A percentile compares a stretch with the other conserved stretches of the same genome.
These are phyloP conservation scores for Phytophthora litchii DNA, from an alignment of 352 stramenopile genomes.

Conservation along the genomic window DNA sequence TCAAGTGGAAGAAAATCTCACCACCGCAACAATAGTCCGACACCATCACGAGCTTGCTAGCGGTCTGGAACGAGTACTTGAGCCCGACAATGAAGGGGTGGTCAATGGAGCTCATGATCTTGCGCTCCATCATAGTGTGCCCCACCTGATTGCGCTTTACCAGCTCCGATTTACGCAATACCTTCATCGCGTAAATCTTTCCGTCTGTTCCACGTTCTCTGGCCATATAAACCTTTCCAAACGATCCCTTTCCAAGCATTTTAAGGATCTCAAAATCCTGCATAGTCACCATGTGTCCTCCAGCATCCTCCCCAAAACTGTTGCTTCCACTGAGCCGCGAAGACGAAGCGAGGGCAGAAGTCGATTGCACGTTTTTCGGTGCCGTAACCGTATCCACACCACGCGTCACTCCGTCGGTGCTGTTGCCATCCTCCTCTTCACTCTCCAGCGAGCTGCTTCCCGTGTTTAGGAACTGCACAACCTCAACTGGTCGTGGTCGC, in stretches of 20 bases:
- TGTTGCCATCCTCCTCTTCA: constrained; percentile 66
- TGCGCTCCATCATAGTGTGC: constrained; percentile 89
- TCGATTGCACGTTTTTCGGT: constrained; percentile 37
- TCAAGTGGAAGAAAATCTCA: constrained; percentile 93
- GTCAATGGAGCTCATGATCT: constrained; percentile 90
- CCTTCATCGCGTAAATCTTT: constrained; percentile 90
- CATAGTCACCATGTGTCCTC: constrained; percentile 57
- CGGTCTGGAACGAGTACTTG: constrained; percentile 92
- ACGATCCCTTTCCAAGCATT: constrained; percentile 97
- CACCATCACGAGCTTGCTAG: constrained; percentile 92
- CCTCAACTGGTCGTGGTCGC: constrained; percentile 65
- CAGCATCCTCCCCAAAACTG: constrained; percentile 29
- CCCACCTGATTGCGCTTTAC: constrained; percentile 89
- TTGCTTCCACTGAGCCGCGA: constrained; percentile 32
- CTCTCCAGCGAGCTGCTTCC: constrained; percentile 48
- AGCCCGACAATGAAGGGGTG: constrained; percentile 98
- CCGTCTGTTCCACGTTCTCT: constrained; percentile 76
- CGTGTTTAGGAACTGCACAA: constrained; percentile 69
- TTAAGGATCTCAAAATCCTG: constrained; percentile 97
- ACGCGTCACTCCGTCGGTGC: constrained; percentile 42
- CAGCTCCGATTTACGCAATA: constrained; percentile 87
- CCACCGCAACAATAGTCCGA: constrained; percentile 91
- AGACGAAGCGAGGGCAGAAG: constrained; percentile 27
- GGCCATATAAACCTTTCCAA: constrained; percentile 98
- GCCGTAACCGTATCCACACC: constrained; percentile 33